A percentile compares a stretch with the other conserved stretches of the same genome.
These are phyloP conservation scores for Apodospora peruviana DNA, from an alignment of 495 filamentous ascomycete genomes.

Conservation along the genomic window DNA sequence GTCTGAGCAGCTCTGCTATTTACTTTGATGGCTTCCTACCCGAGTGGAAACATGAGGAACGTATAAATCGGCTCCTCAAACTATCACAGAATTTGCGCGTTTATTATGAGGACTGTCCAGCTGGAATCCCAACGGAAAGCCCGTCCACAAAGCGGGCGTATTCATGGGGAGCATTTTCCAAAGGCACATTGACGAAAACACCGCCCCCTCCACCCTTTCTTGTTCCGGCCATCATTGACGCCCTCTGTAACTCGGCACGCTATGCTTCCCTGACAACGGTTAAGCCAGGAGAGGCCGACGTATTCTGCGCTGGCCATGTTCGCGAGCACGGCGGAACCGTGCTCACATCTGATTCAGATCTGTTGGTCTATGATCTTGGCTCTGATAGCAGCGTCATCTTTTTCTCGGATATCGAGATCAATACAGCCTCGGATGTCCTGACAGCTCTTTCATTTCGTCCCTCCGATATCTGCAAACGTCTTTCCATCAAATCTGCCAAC, in stretches of 20 bases:
- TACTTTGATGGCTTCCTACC: conserved; percentile 79
- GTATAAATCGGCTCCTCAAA: conserved; percentile 21
- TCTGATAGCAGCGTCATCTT: conserved; percentile 51
- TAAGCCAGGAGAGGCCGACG: conserved; percentile 67
- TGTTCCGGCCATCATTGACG: conserved; percentile 62
- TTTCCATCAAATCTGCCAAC: conserved; percentile 21
- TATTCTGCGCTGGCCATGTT: conserved; percentile 56
- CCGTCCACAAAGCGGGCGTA: neutral
- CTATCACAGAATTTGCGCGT: conserved; percentile 15
- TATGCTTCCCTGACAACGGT: conserved; percentile 50
- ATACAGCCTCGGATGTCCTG: conserved; percentile 13
- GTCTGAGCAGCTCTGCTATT: conserved; percentile 46
- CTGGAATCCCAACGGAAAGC: conserved; percentile 10
- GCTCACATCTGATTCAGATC: conserved; percentile 68
- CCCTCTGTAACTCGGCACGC: conserved; percentile 33
- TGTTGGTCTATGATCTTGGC: conserved; percentile 65
- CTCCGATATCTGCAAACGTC: conserved; percentile 25
- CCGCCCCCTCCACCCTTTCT: conserved; percentile 59
- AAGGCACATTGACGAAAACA: conserved; percentile 13
- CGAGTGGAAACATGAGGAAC: conserved; percentile 19
- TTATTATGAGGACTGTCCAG: conserved; percentile 13
- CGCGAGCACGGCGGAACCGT: conserved; percentile 45
- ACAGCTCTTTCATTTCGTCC: conserved; percentile 35
- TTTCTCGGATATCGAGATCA: conserved; percentile 44
- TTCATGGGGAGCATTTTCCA: conserved; percentile 13